Evolutionary conservation across 768 basidiomycete species (phyloP).

Genomic region (Cyclocybe cylindracea): DNA sequence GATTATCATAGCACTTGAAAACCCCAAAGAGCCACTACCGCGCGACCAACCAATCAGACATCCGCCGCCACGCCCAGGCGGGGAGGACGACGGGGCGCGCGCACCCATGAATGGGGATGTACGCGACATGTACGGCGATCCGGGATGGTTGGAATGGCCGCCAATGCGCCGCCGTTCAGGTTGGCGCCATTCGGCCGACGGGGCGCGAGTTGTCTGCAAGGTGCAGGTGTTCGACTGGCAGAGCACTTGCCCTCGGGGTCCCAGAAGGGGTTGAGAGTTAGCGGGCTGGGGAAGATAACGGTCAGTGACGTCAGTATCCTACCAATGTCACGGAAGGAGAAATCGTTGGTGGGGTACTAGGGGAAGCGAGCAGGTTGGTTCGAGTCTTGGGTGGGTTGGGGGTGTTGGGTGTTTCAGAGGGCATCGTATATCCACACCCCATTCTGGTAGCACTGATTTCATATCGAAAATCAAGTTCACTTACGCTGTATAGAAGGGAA

Average conservation of each 20-base stretch:
- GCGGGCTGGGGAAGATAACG: conserved; percentile 42
- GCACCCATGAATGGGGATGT: no score
- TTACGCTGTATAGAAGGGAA: conserved; percentile 77
- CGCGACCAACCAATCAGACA: no score
- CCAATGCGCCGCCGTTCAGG: conserved; percentile 61
- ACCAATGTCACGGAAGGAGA: background rate
- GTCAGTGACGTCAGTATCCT: background rate
- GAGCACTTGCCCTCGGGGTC: conserved; percentile 72
- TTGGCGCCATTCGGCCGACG: conserved; percentile 73
- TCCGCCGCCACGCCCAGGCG: no score
- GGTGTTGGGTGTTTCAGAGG: conserved; percentile 60
- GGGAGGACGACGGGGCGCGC: conserved; percentile 34
- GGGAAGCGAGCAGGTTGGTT: conserved; percentile 53
- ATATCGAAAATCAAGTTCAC: conserved; percentile 23
- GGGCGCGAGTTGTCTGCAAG: conserved; percentile 65
- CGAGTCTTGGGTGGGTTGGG: conserved; percentile 64
- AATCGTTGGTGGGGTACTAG: conserved; percentile 22
- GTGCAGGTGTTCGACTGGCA: conserved; percentile 58
- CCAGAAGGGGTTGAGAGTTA: conserved; percentile 79
- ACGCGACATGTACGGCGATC: conserved; percentile 32
- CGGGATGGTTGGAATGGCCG: conserved; percentile 25
- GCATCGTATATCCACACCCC: conserved; percentile 56
- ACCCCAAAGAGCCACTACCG: no score
- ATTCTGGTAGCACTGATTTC: background rate
- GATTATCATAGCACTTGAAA: no score